Base-by-base conservation (phyloP, 768 basidiomycete genomes). In the Hygrocybe punicea region DNA sequence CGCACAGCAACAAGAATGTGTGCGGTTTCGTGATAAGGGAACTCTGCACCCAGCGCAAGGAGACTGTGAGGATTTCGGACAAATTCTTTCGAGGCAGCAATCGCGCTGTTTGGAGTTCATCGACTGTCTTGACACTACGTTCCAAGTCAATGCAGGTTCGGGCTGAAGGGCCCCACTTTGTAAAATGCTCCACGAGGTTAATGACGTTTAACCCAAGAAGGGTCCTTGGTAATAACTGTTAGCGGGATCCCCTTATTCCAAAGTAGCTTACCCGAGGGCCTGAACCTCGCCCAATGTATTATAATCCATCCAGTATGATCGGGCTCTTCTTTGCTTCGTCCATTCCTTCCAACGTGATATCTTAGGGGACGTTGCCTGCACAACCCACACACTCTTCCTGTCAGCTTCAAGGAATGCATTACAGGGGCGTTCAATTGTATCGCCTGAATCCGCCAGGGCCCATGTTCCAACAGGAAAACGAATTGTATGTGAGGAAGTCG, bases 341-440 rank as follows among this genome's bases (percentile, higher is more conserved):
- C 49, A 50, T 50, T 50, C 49, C 14, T 36, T 50, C 21, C 19
- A 50, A 24, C 49, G 14, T 4, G 49, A 50, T 50, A 3, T 29
- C 19, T 50, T 34, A 14, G 49, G 49, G 11, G 49, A 50, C 8
- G 49, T 14, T 11, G 24, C 29, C 49, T 50, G 49, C 11, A 50
- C 49, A 25, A 50, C 29, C 49, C 24, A 50, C 25, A 50, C 21
- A 47, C 23, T 13, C 49, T 14, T 6, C 5, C 29, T 50, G 11
- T 47, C 24, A 50, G 49, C 23, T 24, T 50, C 49, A 11, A 50
- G 29, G 29, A 50, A 50, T n/a, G 49, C 34, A n/a, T n/a, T 50
- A 36, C 24, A 25, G 14, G 49, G 49, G 11, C 29, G 49, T 13
- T 33, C 14, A 34, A 50, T 50, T n/a, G 11, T n/a, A 13, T 50